phyloP scores from a whole-genome alignment of 2,329 filamentous ascomycete species.

The Didymella sp. region DNA sequence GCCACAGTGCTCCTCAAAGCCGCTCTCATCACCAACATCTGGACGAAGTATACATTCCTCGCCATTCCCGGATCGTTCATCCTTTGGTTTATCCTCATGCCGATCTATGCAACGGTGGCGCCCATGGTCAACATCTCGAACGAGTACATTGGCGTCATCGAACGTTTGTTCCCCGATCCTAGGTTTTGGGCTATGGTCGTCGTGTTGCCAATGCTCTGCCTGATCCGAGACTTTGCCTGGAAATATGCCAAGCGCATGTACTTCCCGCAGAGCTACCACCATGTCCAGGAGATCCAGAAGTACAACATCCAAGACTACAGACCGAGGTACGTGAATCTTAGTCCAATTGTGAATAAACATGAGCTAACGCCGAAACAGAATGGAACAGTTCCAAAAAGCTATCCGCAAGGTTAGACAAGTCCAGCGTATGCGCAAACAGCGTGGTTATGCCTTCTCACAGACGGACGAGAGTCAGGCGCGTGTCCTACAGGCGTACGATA shows the following conservation, averaged over 20 bases:
- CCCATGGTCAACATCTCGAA: conserved; percentile 80
- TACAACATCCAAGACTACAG: conserved; percentile 99
- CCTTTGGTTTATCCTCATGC: conserved; percentile 90
- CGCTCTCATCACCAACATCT: conserved; percentile 92
- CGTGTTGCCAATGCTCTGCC: conserved; percentile 78
- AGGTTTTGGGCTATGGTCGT: conserved; percentile 92
- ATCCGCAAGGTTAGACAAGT: conserved; percentile 98
- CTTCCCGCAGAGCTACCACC: conserved; percentile 91
- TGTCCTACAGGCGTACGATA: conserved; percentile 97
- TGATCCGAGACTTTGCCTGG: conserved; percentile 90
- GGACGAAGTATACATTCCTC: conserved; percentile 97
- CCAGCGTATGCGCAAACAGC: conserved; percentile 98
- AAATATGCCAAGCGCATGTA: conserved; percentile 99
- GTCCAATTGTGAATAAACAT: no score
- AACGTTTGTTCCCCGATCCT: conserved; percentile 78
- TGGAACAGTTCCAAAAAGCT: conserved; percentile 99
- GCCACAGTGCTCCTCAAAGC: conserved; percentile 94
- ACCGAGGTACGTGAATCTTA: conserved; percentile 71
- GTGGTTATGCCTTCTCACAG: conserved; percentile 97
- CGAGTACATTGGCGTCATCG: conserved; percentile 86
- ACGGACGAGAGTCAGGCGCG: conserved; percentile 95
- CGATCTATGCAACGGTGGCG: conserved; percentile 83
- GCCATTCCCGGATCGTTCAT: conserved; percentile 93
- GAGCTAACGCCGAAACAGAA: conserved; percentile 59
- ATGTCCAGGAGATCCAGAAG: conserved; percentile 99